Evolutionary conservation across 148 eudicot species (phyloP).

Genomic region (Talinum fruticosum): DNA sequence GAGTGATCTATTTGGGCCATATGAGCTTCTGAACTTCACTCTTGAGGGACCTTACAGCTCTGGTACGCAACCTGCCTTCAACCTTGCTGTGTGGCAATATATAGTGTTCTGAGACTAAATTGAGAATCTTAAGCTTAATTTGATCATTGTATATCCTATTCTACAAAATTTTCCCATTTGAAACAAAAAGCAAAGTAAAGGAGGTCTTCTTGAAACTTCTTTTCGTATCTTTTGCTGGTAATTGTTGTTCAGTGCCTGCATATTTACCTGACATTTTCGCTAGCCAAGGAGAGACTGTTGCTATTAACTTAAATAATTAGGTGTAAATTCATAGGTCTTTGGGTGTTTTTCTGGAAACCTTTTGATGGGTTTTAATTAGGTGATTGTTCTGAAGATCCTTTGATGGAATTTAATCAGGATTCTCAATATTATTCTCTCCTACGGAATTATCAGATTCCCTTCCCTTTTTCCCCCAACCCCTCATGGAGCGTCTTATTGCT

Average conservation of each 20-base stretch:
- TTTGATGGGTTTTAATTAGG: too few relatives aligned
- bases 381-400: too few relatives aligned
- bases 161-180: too few relatives aligned
- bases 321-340: too few relatives aligned
- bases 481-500: slow-evolving; percentile 20
- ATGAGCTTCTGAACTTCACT: slow-evolving; percentile 89
- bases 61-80: slow-evolving; percentile 38
- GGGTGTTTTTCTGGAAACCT: too few relatives aligned
- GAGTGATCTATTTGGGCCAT: slow-evolving; percentile 80
- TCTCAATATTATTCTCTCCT: not conserved
- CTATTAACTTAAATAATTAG: too few relatives aligned
- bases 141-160: not conserved
- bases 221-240: not conserved
- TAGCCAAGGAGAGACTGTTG: too few relatives aligned
- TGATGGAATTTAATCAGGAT: not conserved
- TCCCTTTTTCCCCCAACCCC: slow-evolving; percentile 11
- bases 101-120: not conserved
- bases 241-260: not conserved
- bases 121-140: not conserved
- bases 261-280: not conserved
- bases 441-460: too few relatives aligned
- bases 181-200: too few relatives aligned
- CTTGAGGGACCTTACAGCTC: slow-evolving; percentile 67
- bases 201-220: too few relatives aligned
- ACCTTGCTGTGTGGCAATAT: not conserved